These are phyloP conservation scores for Aschersonia sp. DNA, from an alignment of 2,329 filamentous ascomycete genomes.

Conservation along the genomic window DNA sequence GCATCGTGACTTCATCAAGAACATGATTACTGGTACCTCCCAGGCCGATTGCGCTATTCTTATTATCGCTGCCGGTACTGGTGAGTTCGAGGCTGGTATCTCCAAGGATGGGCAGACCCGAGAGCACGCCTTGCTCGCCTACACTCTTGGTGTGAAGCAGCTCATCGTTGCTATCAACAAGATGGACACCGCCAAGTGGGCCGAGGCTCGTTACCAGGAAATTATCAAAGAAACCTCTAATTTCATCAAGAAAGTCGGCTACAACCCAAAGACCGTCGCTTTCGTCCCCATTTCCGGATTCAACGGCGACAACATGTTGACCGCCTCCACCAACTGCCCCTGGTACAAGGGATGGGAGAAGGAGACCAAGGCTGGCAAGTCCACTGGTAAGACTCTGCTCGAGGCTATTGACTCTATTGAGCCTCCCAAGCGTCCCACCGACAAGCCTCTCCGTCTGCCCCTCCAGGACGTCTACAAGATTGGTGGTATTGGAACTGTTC, in stretches of 20 bases:
- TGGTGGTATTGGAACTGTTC: conserved; percentile 98
- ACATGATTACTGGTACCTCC: conserved; percentile 99
- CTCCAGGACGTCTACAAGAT: conserved; percentile 99
- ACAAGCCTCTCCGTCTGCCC: conserved; percentile 99
- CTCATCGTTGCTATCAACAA: conserved; percentile 99
- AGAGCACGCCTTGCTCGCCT: conserved; percentile 99
- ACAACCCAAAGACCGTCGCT: conserved; percentile 97
- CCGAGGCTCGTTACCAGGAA: conserved; percentile 89
- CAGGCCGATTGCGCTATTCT: conserved; percentile 99
- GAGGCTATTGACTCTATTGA: conserved; percentile 98
- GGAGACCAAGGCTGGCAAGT: conserved; percentile 79
- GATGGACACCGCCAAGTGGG: conserved; percentile 99
- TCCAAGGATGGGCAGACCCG: conserved; percentile 99
- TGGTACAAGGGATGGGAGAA: conserved; percentile 99
- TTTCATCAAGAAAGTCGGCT: conserved; percentile 99
- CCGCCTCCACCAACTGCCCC: conserved; percentile 78
- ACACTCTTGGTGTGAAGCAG: conserved; percentile 99
- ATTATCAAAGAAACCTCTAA: conserved; percentile 99
- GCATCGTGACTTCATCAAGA: conserved; percentile 99
- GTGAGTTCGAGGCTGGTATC: conserved; percentile 99
- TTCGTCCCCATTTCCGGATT: conserved; percentile 99
- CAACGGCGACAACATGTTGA: conserved; percentile 99
- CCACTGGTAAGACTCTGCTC: conserved; percentile 90
- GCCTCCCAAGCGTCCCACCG: conserved; percentile 78
- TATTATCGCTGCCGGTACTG: conserved; percentile 99